These are phyloP conservation scores for Boletus sp. DNA, from an alignment of 1,284 basidiomycete genomes.

Conservation along the genomic window DNA sequence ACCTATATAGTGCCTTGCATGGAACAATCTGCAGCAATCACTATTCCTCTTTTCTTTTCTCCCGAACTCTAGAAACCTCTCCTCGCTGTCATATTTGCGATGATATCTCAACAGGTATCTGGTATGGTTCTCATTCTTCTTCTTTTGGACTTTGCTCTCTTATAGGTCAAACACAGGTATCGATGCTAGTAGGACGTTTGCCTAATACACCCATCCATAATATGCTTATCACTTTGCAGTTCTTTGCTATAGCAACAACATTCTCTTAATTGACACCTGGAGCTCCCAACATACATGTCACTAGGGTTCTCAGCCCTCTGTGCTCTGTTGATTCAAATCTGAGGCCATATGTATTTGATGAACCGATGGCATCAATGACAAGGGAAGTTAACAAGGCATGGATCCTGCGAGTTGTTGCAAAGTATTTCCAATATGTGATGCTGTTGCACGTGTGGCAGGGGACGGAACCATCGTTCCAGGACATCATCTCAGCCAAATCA, in stretches of 20 bases:
- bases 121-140: constrained; percentile 45
- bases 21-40: constrained; percentile 43
- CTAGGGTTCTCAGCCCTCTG: constrained; percentile 83
- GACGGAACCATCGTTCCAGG: too few species aligned
- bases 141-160: constrained; percentile 3
- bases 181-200: constrained; percentile 52
- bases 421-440: too few species aligned
- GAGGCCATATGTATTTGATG: too few species aligned
- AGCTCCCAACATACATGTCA: constrained; percentile 78
- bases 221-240: constrained; percentile 55
- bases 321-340: too few species aligned
- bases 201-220: not conserved
- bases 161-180: constrained; percentile 42
- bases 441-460: too few species aligned
- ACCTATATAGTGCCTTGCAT: constrained; percentile 19
- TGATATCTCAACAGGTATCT: constrained; percentile 80
- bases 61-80: constrained; percentile 68
- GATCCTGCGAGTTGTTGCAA: too few species aligned
- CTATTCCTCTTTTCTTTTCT: constrained; percentile 56
- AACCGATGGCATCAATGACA: too few species aligned
- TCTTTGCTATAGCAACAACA: constrained; percentile 88
- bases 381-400: too few species aligned
- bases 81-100: constrained; percentile 70
- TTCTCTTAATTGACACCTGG: constrained; percentile 80
- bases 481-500: too few species aligned